Evolutionary conservation across 2,329 filamentous ascomycete genomes (phyloP).

Genomic region (Ascochyta viciae-villosae): DNA sequence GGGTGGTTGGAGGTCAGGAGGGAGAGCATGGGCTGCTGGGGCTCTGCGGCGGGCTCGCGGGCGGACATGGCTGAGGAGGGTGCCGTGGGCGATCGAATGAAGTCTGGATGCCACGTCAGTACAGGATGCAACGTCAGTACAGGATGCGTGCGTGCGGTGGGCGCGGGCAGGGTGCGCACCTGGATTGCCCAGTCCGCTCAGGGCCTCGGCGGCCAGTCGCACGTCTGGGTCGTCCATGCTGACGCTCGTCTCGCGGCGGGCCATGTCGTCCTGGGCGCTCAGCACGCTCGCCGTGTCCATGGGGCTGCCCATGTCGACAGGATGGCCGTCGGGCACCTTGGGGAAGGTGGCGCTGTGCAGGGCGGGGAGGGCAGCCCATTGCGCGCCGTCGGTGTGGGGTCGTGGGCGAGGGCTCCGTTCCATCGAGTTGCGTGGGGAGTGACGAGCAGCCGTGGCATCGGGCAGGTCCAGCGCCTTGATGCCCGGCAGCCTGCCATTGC

Average conservation of each 20-base stretch:
- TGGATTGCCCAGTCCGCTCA: slow-evolving; percentile 58
- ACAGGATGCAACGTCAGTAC: slow-evolving; percentile 12
- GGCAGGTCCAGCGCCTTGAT: slow-evolving; percentile 54
- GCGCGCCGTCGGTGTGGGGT: slow-evolving; percentile 23
- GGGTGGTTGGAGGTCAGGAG: slow-evolving; percentile 90
- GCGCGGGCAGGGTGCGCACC: slow-evolving; percentile 43
- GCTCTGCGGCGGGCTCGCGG: slow-evolving; percentile 53
- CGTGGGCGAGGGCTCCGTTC: slow-evolving; percentile 48
- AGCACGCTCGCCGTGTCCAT: slow-evolving; percentile 54
- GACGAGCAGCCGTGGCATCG: slow-evolving; percentile 32
- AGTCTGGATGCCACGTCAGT: slow-evolving; percentile 43
- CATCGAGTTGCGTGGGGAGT: slow-evolving; percentile 37
- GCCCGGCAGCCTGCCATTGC: slow-evolving; percentile 50
- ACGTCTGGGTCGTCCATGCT: slow-evolving; percentile 59
- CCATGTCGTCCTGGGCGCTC: slow-evolving; percentile 49
- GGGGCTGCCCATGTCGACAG: slow-evolving; percentile 51
- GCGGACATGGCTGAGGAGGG: slow-evolving; percentile 41
- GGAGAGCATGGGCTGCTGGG: slow-evolving; percentile 81
- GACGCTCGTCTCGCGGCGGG: slow-evolving; percentile 48
- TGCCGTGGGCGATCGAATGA: slow-evolving; percentile 50
- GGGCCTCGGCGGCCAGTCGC: slow-evolving; percentile 57
- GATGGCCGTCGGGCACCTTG: slow-evolving; percentile 39
- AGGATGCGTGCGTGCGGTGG: not conserved
- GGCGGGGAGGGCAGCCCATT: slow-evolving; percentile 39
- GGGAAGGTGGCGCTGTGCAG: slow-evolving; percentile 40